Evolutionary conservation across 169 alveolate species (phyloP), one percentile per base, ranked within the genome.

Genomic region (Eimeria tenella): DNA sequence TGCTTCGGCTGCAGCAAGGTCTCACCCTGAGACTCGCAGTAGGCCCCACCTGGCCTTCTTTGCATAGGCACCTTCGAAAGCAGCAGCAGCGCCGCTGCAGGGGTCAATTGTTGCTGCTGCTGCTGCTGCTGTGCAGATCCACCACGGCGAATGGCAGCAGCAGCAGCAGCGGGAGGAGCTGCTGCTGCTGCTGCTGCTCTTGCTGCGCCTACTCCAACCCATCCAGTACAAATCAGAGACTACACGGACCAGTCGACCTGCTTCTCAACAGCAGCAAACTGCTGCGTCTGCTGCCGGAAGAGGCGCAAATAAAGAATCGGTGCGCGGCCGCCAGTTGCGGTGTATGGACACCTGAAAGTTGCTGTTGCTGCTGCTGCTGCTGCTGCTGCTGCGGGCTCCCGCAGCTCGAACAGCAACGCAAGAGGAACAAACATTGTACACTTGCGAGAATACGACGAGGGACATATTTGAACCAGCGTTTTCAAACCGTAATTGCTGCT

Each of bases 261-360:
- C 84, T 74, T 74, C 84, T 74, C 84, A 19, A 50, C 84, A 74
- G 84, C 84, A 74, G 84, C 84, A 50, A 68, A 50, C 84, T 74
- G 62, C 84, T 74, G 84, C 84, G 60, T 23, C n/a, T 74, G 84
- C 56, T 74, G 84, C 84, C 42, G 84, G 62, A 74, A 74, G 62
- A 74, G 84, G 60, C 84, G 84, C 84, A 74, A 74, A 74, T 25
- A 74, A 74, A 52, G 52, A 23, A 74, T 74, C 84, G 56, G 60
- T 31, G 84, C 58, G 84, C 84, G 84, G 84, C 84, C 84, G 84
- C 84, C 42, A 74, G 84, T 74, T 56, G 84, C 84, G 84, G 84
- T 74, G 60, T 74, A 74, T 74, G 60, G 23, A 74, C 84, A 74
- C 84, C 84, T 74, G 84, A 74, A 74, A 74, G 60, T 42, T 74